Conservation (phyloP, 2,329 filamentous ascomycete genomes). For the Colletotrichum lini region DNA sequence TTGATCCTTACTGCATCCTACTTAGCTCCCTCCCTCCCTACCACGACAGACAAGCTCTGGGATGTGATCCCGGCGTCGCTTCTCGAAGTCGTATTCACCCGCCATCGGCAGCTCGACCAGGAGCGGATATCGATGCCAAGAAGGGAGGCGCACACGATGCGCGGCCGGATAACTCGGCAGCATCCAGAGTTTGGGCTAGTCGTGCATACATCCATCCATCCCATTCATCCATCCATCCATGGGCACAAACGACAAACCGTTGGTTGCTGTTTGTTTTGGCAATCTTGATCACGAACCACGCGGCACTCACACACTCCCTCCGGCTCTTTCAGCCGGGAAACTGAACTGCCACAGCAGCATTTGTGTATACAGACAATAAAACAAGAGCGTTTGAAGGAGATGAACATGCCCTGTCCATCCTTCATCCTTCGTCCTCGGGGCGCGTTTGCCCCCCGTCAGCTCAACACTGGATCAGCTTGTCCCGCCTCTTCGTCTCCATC, state of each 20-base stretch:
- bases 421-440: background rate
- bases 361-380: too few species aligned
- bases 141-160: constrained; percentile 36
- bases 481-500: too few species aligned
- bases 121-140: constrained; percentile 37
- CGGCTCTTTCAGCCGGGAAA: too few species aligned
- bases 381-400: background rate
- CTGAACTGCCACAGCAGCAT: too few species aligned
- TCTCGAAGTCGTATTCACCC: constrained; percentile 18
- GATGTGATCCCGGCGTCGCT: background rate
- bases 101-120: constrained; percentile 16
- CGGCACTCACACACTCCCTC: too few species aligned
- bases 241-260: background rate
- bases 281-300: too few species aligned
- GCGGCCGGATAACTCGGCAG: constrained; percentile 38
- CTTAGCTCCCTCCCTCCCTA: background rate
- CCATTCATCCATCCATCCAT: too few species aligned
- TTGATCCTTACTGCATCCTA: too few species aligned
- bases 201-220: constrained; percentile 2
- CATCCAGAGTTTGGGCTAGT: background rate
- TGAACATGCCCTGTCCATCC: background rate
- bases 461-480: too few species aligned
- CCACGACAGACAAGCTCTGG: background rate
- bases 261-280: background rate
- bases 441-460: too few species aligned